Evolutionary conservation across 2,329 filamentous ascomycete genomes (phyloP).

Genomic region (Talaromyces funiculosus): DNA sequence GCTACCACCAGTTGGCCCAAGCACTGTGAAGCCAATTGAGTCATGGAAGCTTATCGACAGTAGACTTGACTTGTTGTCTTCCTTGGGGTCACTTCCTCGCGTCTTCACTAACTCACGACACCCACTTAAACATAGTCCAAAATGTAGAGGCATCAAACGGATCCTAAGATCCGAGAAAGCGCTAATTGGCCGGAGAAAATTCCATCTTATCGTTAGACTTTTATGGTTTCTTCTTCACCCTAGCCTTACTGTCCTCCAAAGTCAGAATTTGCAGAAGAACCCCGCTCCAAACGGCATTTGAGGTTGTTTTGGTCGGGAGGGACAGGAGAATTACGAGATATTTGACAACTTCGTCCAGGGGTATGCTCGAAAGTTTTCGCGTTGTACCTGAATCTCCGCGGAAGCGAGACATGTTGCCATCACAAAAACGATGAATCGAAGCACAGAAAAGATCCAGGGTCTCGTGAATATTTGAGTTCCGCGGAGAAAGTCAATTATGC

Average conservation of each 20-base stretch:
- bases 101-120: not conserved
- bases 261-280: not conserved
- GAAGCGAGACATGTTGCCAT: not conserved
- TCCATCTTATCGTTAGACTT: not conserved
- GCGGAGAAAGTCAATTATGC: slow-evolving; percentile 12
- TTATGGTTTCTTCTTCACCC: not conserved
- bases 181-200: not conserved
- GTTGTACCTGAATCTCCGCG: slow-evolving; percentile 1
- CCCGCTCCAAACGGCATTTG: not conserved
- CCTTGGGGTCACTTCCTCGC: not conserved
- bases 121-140: too few relatives aligned
- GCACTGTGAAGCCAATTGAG: too few relatives aligned
- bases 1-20: not conserved
- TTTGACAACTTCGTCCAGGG: not conserved
- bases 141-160: not conserved
- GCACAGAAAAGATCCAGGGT: not conserved
- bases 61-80: not conserved
- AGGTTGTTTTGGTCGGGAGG: not conserved
- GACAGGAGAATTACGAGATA: not conserved
- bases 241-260: not conserved
- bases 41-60: not conserved
- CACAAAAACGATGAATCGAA: not conserved
- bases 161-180: not conserved
- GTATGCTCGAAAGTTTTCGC: not conserved
- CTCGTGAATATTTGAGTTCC: not conserved